Evolutionary conservation across 2,329 filamentous ascomycete species (phyloP).

Genomic region (Sclerotinia trifoliorum): DNA sequence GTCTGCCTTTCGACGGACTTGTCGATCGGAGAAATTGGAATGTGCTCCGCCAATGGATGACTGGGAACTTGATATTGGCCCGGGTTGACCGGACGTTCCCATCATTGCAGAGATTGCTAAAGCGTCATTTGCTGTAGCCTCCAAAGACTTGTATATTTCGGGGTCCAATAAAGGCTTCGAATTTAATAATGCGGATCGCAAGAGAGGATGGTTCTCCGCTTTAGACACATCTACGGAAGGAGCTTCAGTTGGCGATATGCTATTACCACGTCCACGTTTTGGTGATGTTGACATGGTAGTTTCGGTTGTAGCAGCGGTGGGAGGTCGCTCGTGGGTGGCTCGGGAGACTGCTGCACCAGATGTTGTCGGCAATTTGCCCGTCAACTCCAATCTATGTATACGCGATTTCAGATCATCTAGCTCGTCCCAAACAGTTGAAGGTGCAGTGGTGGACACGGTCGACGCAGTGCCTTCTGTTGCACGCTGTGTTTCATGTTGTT

Average conservation of each 20-base stretch:
- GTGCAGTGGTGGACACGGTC: constrained; percentile 80
- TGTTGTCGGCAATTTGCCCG: constrained; percentile 80
- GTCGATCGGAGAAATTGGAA: constrained; percentile 66
- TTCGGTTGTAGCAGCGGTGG: constrained; percentile 85
- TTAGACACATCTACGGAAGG: constrained; percentile 44
- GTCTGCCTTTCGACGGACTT: constrained; percentile 85
- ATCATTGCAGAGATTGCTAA: constrained; percentile 76
- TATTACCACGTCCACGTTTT: constrained; percentile 62
- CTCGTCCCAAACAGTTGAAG: constrained; percentile 96
- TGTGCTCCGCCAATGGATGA: constrained; percentile 44
- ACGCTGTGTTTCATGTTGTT: constrained; percentile 46
- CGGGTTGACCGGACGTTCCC: constrained; percentile 66
- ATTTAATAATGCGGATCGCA: constrained; percentile 79
- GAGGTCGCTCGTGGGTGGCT: constrained; percentile 68
- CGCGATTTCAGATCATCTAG: constrained; percentile 92
- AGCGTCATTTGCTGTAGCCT: constrained; percentile 79
- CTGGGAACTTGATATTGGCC: constrained; percentile 61
- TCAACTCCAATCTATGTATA: constrained; percentile 85
- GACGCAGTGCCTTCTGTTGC: constrained; percentile 74
- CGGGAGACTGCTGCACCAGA: constrained; percentile 74
- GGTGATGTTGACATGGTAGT: constrained; percentile 91
- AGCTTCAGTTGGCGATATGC: constrained; percentile 47
- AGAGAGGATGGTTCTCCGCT: constrained; percentile 69
- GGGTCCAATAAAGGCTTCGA: constrained; percentile 67
- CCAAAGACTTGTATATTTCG: constrained; percentile 75